Base-by-base conservation (phyloP, 116 monocot genomes). In the Posidonia oceanica region DNA sequence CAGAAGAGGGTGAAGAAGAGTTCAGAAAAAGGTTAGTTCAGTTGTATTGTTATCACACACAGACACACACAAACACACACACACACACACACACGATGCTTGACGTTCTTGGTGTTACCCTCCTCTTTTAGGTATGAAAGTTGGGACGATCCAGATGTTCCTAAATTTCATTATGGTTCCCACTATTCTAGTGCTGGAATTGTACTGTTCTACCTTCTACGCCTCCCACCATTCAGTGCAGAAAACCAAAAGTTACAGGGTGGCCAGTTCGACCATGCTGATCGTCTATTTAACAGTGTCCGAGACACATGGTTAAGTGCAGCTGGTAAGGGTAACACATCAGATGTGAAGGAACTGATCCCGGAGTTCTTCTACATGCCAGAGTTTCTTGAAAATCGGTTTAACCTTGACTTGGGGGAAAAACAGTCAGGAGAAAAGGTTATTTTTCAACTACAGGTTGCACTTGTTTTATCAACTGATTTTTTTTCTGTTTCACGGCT, bases 371-470 rank as follows among this genome's bases (percentile, higher is more conserved):
- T 92, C 75, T 99, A 99, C 71, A 78, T 99, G 86, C 99, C 99
- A 11, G 99, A 99, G 72, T 99, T 93, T 78, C 78, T 99, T 20
- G 86, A 88, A 66, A 99, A 99, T 59, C 75, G 76, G 3, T 93
- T 88, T 83, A 79, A 88, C 68, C 88, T 99, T n/a, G 93, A 99
- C 63, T 75, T 93, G 61, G 99, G 99, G 7, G 93, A 90, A 75
- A 99, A 99, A 71, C 99, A 99, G 75, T 99, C 99, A 6, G 99
- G 99, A 58, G 99, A 99, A 69, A 93, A 93, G 90, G 99, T 98
- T 64, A 39, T 60, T 58, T 14, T 62, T 22, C 48, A 29, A 56
- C 21, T 23, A 67, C 11, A 67, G 1, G 23, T 14, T 36, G 16
- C 57, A 38, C 18, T 11, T n/a, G 44, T n/a, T 22, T 39, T 40